Evolutionary conservation across 2,329 filamentous ascomycete species (phyloP).

Genomic region (Coniochaeta sp.): DNA sequence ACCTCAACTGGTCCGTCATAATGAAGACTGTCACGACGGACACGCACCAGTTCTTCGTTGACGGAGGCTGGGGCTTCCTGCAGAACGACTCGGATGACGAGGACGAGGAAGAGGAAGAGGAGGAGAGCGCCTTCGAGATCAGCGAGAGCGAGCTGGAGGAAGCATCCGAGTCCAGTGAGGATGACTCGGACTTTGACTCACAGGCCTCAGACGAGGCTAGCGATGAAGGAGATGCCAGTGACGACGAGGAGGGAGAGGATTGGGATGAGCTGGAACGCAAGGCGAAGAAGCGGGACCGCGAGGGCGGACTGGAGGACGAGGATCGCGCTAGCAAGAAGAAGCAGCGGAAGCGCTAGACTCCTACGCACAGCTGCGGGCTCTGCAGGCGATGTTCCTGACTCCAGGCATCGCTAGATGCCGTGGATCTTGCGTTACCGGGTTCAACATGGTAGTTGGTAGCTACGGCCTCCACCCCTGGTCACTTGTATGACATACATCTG

Average conservation of each 20-base stretch:
- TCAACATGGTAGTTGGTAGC: neutral
- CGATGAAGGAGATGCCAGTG: constrained; percentile 65
- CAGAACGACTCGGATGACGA: constrained; percentile 83
- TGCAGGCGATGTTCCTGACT: neutral
- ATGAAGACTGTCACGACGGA: constrained; percentile 98
- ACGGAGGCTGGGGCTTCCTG: constrained; percentile 93
- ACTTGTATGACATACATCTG: neutral
- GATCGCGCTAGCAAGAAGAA: constrained; percentile 65
- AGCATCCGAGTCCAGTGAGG: constrained; percentile 67
- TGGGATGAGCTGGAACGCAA: constrained; percentile 95
- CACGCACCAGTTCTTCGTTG: constrained; percentile 88
- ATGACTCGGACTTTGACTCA: constrained; percentile 89
- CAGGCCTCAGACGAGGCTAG: constrained; percentile 77
- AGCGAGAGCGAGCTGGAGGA: constrained; percentile 81
- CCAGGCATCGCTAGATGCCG: neutral
- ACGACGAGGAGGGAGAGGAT: constrained; percentile 76
- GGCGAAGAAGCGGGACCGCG: constrained; percentile 76
- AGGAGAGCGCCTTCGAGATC: constrained; percentile 90
- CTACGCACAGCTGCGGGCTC: no score
- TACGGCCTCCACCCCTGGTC: neutral
- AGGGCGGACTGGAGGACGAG: constrained; percentile 64
- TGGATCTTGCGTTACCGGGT: no score
- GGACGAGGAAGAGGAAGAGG: constrained; percentile 71
- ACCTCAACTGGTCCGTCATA: constrained; percentile 97
- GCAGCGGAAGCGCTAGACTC: constrained; percentile 49